Conservation (phyloP, 805 yeast species). For the Hanseniaspora lachancei region DNA sequence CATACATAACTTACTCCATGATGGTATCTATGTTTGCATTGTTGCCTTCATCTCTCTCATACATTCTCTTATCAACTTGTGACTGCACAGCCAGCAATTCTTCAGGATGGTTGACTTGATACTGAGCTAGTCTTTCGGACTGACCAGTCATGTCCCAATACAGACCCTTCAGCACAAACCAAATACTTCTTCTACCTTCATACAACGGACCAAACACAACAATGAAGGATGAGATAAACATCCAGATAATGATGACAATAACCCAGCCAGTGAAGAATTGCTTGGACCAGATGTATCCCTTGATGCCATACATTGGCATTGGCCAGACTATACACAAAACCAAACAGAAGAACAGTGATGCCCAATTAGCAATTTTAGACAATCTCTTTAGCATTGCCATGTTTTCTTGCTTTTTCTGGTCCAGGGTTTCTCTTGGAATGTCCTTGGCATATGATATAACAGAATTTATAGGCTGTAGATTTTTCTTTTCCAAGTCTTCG, state of each 20-base stretch:
- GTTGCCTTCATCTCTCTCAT: background rate
- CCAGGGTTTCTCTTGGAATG: conserved; percentile 17
- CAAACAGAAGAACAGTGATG: conserved; percentile 50
- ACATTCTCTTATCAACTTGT: conserved; percentile 36
- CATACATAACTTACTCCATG: background rate
- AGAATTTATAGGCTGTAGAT: conserved; percentile 24
- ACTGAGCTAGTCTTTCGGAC: conserved; percentile 51
- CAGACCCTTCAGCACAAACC: conserved; percentile 55
- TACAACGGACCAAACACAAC: conserved; percentile 58
- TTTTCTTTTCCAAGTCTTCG: conserved; percentile 17
- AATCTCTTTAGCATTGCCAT: conserved; percentile 39
- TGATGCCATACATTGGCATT: conserved; percentile 81
- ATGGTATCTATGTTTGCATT: conserved; percentile 2
- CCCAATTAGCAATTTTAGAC: conserved; percentile 45
- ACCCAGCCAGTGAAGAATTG: conserved; percentile 83
- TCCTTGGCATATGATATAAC: conserved; percentile 25
- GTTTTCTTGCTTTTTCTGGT: conserved; percentile 34
- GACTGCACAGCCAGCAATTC: conserved; percentile 59
- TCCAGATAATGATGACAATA: conserved; percentile 68
- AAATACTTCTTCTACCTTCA: conserved; percentile 61
- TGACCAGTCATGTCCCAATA: conserved; percentile 81
- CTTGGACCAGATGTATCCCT: conserved; percentile 56
- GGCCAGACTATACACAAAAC: conserved; percentile 71
- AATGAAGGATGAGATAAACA: conserved; percentile 49
- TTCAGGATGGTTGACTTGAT: conserved; percentile 68